phyloP scores from a whole-genome alignment of 495 filamentous ascomycete species.

The Apiosordaria backusii region DNA sequence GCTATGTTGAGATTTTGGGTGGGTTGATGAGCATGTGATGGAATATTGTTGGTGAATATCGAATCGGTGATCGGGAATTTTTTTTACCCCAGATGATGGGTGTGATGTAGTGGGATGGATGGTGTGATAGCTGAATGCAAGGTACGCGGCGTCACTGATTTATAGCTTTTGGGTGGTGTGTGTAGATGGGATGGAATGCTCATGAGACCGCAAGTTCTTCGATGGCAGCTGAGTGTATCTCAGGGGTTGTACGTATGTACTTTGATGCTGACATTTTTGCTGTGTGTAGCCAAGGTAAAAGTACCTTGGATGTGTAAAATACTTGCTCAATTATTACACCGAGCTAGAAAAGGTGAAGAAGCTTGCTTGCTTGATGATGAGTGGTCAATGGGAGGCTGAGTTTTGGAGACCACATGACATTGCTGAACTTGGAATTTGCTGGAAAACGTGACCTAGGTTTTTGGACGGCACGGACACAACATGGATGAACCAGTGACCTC shows the following conservation, averaged over 20 bases:
- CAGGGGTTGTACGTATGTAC: too few relatives aligned
- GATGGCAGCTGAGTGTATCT: too few relatives aligned
- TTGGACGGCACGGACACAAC: not conserved
- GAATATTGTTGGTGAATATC: not conserved
- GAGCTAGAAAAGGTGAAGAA: not conserved
- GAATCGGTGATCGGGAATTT: not conserved
- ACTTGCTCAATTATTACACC: not conserved
- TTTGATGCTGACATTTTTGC: too few relatives aligned
- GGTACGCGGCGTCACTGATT: not conserved
- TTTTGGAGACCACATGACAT: not conserved
- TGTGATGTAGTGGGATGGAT: too few relatives aligned
- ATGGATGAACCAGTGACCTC: not conserved
- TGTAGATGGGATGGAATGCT: too few relatives aligned
- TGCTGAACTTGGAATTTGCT: not conserved
- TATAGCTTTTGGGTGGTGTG: too few relatives aligned
- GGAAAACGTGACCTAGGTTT: not conserved
- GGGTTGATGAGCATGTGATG: not conserved
- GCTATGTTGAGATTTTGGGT: too few relatives aligned
- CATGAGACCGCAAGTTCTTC: not conserved
- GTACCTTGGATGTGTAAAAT: not conserved
- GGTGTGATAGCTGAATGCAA: not conserved
- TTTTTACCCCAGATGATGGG: not conserved
- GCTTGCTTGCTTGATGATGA: not conserved
- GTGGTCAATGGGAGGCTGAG: not conserved
- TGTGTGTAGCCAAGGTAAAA: not conserved